A percentile compares a stretch with the other conserved stretches of the same genome.
These are phyloP conservation scores for Fusarium subglutinans DNA, from an alignment of 2,329 filamentous ascomycete genomes.

Conservation along the genomic window DNA sequence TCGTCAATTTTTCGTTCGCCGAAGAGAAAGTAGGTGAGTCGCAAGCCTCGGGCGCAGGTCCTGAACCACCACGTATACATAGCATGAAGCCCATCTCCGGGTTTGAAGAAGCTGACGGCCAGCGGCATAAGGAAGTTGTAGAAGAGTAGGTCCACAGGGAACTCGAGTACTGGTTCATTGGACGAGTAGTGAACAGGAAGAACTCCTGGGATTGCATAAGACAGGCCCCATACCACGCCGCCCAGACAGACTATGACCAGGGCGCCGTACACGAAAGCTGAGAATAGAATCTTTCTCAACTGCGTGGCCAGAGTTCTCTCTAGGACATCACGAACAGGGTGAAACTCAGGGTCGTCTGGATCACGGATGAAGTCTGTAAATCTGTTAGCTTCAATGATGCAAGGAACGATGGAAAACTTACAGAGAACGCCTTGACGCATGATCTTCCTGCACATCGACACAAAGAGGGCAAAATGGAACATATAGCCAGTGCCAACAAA, in stretches of 20 bases:
- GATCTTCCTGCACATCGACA: slow-evolving; percentile 98
- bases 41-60: slow-evolving; percentile 79
- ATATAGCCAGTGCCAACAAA: slow-evolving; percentile 99
- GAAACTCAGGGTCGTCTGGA: slow-evolving; percentile 97
- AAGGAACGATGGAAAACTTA: slow-evolving; percentile 57
- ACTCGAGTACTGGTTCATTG: slow-evolving; percentile 91
- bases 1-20: slow-evolving; percentile 83
- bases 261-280: slow-evolving; percentile 92
- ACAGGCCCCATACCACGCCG: slow-evolving; percentile 93
- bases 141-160: slow-evolving; percentile 91
- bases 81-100: slow-evolving; percentile 81
- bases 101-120: slow-evolving; percentile 83
- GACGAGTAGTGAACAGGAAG: slow-evolving; percentile 94
- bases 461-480: slow-evolving; percentile 99
- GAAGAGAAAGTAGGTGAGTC: slow-evolving; percentile 93
- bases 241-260: slow-evolving; percentile 93
- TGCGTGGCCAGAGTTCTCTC: slow-evolving; percentile 93
- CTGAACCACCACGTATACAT: slow-evolving; percentile 98
- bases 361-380: slow-evolving; percentile 89
- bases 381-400: slow-evolving; percentile 13
- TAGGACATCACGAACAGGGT: slow-evolving; percentile 94
- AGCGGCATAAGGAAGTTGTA: slow-evolving; percentile 97
- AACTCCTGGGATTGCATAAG: slow-evolving; percentile 72
- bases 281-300: slow-evolving; percentile 94
- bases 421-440: slow-evolving; percentile 94